A percentile compares a stretch with the other conserved stretches of the same genome.
phyloP scores from a whole-genome alignment of 805 yeast genomes.

The Wickerhamomyces pijperi region DNA sequence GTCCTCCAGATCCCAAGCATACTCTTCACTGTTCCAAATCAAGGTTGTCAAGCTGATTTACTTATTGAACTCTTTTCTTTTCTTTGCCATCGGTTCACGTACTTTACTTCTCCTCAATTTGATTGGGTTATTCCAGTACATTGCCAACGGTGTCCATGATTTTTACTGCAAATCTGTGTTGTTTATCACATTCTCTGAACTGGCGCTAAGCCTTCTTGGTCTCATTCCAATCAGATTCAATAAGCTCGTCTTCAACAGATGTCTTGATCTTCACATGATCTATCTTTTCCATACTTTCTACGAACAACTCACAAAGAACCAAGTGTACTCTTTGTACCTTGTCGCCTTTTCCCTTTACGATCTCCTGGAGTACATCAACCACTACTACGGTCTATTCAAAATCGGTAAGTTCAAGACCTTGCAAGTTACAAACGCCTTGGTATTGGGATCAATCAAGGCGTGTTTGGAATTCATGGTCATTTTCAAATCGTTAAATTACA shows the following conservation, averaged over 20 bases:
- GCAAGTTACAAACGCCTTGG: conserved; percentile 1
- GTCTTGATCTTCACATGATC: conserved; percentile 2
- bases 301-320: conserved; percentile 3
- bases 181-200: conserved; percentile 1
- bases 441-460: conserved; percentile 3
- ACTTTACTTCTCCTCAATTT: conserved; percentile 44
- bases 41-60: not conserved
- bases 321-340: conserved; percentile 9
- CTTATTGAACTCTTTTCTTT: conserved; percentile 7
- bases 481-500: conserved; percentile 9
- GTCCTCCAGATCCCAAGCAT: not conserved
- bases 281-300: not conserved
- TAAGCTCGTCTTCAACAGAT: conserved; percentile 3
- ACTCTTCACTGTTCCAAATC: not conserved
- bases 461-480: conserved; percentile 11
- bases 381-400: conserved; percentile 12
- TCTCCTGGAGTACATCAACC: conserved; percentile 4
- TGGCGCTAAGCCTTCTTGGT: conserved; percentile 3
- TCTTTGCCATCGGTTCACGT: conserved; percentile 26
- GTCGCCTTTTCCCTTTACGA: conserved; percentile 6
- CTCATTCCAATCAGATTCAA: conserved; percentile 6
- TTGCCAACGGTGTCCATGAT: conserved; percentile 66
- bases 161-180: conserved; percentile 26
- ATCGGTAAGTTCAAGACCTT: conserved; percentile 6
- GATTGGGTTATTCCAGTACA: conserved; percentile 44